Conservation (phyloP, 1,284 basidiomycete species). For the Fomitopsis pinicola region DNA sequence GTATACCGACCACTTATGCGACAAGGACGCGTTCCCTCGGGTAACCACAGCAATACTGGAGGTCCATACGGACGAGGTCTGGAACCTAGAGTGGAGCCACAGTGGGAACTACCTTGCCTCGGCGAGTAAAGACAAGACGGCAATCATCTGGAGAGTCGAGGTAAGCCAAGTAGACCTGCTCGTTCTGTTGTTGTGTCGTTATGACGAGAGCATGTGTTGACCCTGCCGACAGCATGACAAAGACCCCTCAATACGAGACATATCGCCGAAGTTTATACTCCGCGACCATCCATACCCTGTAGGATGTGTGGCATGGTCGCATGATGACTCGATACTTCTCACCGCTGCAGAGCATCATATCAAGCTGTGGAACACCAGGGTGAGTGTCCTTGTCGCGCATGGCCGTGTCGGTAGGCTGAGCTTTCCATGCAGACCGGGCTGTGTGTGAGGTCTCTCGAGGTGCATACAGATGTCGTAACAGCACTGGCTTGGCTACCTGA, state of each 20-base stretch:
- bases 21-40: slow-evolving; percentile 78
- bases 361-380: slow-evolving; percentile 86
- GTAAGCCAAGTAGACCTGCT: slow-evolving; percentile 41
- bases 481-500: slow-evolving; percentile 88
- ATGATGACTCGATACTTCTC: slow-evolving; percentile 79
- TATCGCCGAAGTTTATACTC: slow-evolving; percentile 55
- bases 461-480: slow-evolving; percentile 83
- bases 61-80: slow-evolving; percentile 91
- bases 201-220: background rate
- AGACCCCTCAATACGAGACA: slow-evolving; percentile 51
- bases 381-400: slow-evolving; percentile 29
- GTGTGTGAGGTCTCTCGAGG: slow-evolving; percentile 59
- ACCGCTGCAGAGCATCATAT: slow-evolving; percentile 78
- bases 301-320: slow-evolving; percentile 85
- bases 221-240: slow-evolving; percentile 37
- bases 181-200: background rate
- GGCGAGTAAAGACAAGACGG: slow-evolving; percentile 82
- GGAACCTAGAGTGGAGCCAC: slow-evolving; percentile 94
- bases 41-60: slow-evolving; percentile 81
- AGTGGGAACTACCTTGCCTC: slow-evolving; percentile 84
- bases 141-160: slow-evolving; percentile 86
- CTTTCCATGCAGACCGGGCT: slow-evolving; percentile 56
- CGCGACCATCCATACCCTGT: slow-evolving; percentile 76
- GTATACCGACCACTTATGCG: slow-evolving; percentile 83
- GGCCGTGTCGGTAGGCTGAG: background rate